These are phyloP conservation scores for Globisporangium cylindrosporum DNA, from an alignment of 352 stramenopile genomes.

Conservation along the genomic window DNA sequence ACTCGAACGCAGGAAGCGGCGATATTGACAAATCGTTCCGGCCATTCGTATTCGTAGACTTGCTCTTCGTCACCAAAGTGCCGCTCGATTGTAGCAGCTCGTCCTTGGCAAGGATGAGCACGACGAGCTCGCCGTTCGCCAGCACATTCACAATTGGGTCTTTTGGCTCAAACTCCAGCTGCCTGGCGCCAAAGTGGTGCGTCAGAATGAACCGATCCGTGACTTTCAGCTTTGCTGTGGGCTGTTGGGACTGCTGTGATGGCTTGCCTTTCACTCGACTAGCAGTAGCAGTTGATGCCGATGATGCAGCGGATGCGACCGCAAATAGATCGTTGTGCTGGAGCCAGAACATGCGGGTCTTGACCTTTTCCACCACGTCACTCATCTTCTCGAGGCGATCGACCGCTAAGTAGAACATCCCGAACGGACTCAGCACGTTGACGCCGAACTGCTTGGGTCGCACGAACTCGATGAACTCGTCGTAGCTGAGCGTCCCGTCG, in stretches of 20 bases:
- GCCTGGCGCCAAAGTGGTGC: slow-evolving; percentile 35
- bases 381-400: slow-evolving; percentile 27
- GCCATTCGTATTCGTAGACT: not conserved
- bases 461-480: slow-evolving; percentile 49
- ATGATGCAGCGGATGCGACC: slow-evolving; percentile 7
- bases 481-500: slow-evolving; percentile 37
- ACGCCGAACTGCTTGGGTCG: slow-evolving; percentile 41
- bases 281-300: not conserved
- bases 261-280: not conserved
- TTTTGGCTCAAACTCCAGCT: slow-evolving; percentile 19
- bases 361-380: slow-evolving; percentile 34
- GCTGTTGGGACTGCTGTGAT: not conserved
- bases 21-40: not conserved
- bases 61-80: not conserved
- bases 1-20: slow-evolving; percentile 15
- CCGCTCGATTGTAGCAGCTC: not conserved
- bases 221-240: slow-evolving; percentile 30
- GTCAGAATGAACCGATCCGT: slow-evolving; percentile 33
- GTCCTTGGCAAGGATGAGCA: slow-evolving; percentile 23
- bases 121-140: slow-evolving; percentile 40
- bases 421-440: slow-evolving; percentile 44
- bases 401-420: slow-evolving; percentile 37
- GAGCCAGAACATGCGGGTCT: slow-evolving; percentile 53
- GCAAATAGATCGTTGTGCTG: slow-evolving; percentile 52
- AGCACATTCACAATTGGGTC: slow-evolving; percentile 28